Evolutionary conservation across 495 filamentous ascomycete species (phyloP), one percentile per base, ranked within the genome.

Genomic region (Xylaria palmicola): DNA sequence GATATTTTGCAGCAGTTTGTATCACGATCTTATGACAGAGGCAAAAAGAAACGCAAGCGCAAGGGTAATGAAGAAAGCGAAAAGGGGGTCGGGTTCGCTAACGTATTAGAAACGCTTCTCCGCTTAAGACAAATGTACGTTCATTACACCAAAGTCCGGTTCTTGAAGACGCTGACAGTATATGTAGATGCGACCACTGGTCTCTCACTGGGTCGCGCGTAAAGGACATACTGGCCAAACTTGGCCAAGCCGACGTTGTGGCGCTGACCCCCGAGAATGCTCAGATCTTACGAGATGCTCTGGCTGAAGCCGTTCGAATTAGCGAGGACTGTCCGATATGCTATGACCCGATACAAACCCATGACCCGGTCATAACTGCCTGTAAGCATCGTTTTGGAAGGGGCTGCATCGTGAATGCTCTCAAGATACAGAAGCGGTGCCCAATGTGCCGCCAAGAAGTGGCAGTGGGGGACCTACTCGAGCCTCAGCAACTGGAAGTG

Each of bases 241-340:
- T 95, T 27, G 90, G 89, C 26, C 77, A 83, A 20, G 72, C 87
- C 39, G 83, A 85, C 50, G 76, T 88, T 3, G 87, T 95, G 0
- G 81, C 83, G 3, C 78, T 96, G 24, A 97, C 82, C 1, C 81
- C 83, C 2, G 87, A 93, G 68, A 96, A 95, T 61, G 71, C 81
- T 10, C 81, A 78, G 22, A 86, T 90, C 34, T 77, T 96, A 32
- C 91, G 93, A 63, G 83, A 89, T 26, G 83, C 93, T 48, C 80
- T 97, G 24, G 86, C 92, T 62, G 76, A 95, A 20, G 84, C 85
- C 56, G 90, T 94, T 56, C 89, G 95, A 60, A 88, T 81, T 62
- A 88, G 88, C 59, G 93, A 97, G 61, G 86, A 91, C 40, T 97
- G 93, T 65, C 78, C 90, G 2, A 83, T 97, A 44, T 97, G 93